Evolutionary conservation across 768 basidiomycete species (phyloP).

Genomic region (Guyanaporus albipodus): DNA sequence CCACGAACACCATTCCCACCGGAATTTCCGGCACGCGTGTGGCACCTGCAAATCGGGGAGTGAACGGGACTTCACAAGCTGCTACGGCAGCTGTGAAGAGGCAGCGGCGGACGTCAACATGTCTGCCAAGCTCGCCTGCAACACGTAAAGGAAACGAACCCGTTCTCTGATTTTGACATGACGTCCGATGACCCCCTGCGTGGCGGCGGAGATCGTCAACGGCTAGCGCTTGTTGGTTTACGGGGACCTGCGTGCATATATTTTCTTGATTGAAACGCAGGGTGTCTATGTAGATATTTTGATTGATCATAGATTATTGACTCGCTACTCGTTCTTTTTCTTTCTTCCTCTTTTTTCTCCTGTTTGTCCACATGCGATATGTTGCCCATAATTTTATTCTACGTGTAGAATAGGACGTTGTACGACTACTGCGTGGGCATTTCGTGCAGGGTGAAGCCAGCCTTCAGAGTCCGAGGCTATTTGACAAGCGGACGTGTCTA

Average conservation of each 20-base stretch:
- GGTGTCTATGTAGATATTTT: conserved; percentile 29
- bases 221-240: conserved; percentile 4
- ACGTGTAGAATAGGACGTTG: conserved; percentile 28
- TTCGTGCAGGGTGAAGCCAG: conserved; percentile 18
- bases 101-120: conserved; percentile 73
- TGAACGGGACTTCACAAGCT: conserved; percentile 16
- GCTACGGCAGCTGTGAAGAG: conserved; percentile 58
- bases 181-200: background rate
- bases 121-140: conserved; percentile 39
- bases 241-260: conserved; percentile 27
- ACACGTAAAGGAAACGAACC: conserved; percentile 29
- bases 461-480: conserved; percentile 1
- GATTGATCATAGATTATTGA: conserved; percentile 34
- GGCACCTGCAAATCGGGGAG: conserved; percentile 30
- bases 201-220: conserved; percentile 11
- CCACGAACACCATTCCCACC: conserved; percentile 55
- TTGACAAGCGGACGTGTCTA: conserved; percentile 1
- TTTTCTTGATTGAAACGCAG: conserved; percentile 33
- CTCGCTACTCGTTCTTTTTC: conserved; percentile 5
- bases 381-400: conserved; percentile 32
- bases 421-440: conserved; percentile 22
- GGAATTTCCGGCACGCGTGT: conserved; percentile 41
- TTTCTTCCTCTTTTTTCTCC: conserved; percentile 5
- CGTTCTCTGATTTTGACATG: conserved; percentile 10
- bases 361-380: conserved; percentile 25